Evolutionary conservation across 768 basidiomycete species (phyloP).

Genomic region (Lactarius quietus): DNA sequence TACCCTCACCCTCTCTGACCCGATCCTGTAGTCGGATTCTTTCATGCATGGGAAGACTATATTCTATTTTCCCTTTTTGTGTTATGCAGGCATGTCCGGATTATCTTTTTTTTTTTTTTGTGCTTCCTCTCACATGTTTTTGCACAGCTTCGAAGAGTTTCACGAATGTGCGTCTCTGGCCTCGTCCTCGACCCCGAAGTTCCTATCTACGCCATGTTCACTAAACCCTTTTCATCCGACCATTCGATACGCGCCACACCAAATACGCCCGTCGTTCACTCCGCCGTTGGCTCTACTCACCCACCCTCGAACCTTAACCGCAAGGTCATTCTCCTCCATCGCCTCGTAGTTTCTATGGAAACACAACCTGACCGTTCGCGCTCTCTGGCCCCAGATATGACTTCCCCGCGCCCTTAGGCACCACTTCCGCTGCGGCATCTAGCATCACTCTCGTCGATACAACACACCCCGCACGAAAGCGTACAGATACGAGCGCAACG

Average conservation of each 20-base stretch:
- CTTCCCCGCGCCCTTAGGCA: slow-evolving; percentile 9
- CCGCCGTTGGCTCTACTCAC: slow-evolving; percentile 23
- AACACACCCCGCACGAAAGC: not conserved
- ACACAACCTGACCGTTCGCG: slow-evolving; percentile 54
- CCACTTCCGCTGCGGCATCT: slow-evolving; percentile 20
- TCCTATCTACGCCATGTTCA: slow-evolving; percentile 48
- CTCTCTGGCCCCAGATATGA: slow-evolving; percentile 31
- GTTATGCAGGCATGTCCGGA: slow-evolving; percentile 69
- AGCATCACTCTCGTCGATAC: slow-evolving; percentile 17
- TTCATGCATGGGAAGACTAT: slow-evolving; percentile 87
- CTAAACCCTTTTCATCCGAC: slow-evolving; percentile 36
- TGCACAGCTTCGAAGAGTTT: slow-evolving; percentile 75
- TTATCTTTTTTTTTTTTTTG: not conserved
- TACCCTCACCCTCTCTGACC: slow-evolving; percentile 41
- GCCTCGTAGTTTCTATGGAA: slow-evolving; percentile 44
- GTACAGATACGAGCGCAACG: slow-evolving; percentile 4
- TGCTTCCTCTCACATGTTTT: slow-evolving; percentile 9
- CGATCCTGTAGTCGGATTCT: slow-evolving; percentile 62
- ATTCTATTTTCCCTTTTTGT: slow-evolving; percentile 80
- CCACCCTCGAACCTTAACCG: slow-evolving; percentile 41
- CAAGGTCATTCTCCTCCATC: slow-evolving; percentile 45
- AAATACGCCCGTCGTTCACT: slow-evolving; percentile 25
- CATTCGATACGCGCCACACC: slow-evolving; percentile 32
- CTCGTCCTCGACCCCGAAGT: slow-evolving; percentile 83
- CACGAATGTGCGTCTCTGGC: slow-evolving; percentile 87